phyloP scores from a whole-genome alignment of 805 yeast species.

The Ogataea siamensis region DNA sequence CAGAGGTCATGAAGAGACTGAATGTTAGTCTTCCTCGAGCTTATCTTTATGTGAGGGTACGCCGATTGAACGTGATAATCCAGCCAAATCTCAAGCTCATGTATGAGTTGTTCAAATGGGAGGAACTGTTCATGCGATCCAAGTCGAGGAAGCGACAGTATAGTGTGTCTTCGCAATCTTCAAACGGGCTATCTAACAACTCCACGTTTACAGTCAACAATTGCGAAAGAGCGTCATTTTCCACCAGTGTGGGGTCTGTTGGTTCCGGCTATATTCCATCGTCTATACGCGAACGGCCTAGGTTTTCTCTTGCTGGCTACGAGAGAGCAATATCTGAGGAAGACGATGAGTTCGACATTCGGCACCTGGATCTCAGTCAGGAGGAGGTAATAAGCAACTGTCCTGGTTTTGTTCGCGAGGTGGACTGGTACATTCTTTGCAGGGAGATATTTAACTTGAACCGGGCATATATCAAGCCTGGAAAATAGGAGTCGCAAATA shows the following conservation, averaged over 20 bases:
- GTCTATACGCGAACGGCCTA: conserved; percentile 18
- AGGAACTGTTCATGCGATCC: conserved; percentile 36
- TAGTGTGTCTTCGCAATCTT: conserved; percentile 23
- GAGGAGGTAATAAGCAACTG: conserved; percentile 35
- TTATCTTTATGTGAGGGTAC: conserved; percentile 82
- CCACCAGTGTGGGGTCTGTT: conserved; percentile 27
- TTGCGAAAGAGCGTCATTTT: conserved; percentile 27
- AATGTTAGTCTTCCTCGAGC: conserved; percentile 70
- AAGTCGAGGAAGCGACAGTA: conserved; percentile 13
- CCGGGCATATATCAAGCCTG: conserved; percentile 52
- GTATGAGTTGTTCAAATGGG: conserved; percentile 83
- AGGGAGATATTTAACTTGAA: conserved; percentile 79
- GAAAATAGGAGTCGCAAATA: conserved; percentile 10
- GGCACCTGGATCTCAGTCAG: conserved; percentile 15
- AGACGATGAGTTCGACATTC: conserved; percentile 22
- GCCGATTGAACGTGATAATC: conserved; percentile 86
- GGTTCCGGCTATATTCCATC: conserved; percentile 18
- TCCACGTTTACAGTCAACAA: conserved; percentile 19
- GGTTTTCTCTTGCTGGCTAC: conserved; percentile 15
- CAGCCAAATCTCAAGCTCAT: conserved; percentile 91
- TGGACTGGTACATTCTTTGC: conserved; percentile 88
- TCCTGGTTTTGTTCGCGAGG: conserved; percentile 48
- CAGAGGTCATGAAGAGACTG: conserved; percentile 84
- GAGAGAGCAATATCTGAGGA: conserved; percentile 21
- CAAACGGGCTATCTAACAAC: conserved; percentile 15